phyloP scores from a whole-genome alignment of 306 rosid genomes.

The Begonia peltatifolia region DNA sequence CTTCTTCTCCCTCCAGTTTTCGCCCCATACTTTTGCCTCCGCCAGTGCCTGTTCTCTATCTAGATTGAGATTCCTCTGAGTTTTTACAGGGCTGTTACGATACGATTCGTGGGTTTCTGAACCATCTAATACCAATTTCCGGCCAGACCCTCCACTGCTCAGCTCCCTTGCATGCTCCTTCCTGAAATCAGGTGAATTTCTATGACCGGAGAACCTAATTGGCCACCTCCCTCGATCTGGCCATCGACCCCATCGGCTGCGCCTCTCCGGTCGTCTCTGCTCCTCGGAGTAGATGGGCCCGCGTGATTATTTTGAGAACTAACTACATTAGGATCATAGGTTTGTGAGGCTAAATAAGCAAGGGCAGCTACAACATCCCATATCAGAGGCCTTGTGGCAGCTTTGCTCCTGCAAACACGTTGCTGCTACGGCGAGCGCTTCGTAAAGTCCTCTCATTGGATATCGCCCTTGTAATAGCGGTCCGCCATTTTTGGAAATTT shows the following conservation, averaged over 20 bases:
- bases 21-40: conserved; percentile 93
- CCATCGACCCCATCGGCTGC: conserved; percentile 58
- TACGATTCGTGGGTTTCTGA: conserved; percentile 53
- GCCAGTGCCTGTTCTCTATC: conserved; percentile 94
- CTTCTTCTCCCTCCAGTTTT: conserved; percentile 93
- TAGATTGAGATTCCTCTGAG: conserved; percentile 71
- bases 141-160: conserved; percentile 47
- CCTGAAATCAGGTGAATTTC: conserved; percentile 70
- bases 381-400: conserved; percentile 60
- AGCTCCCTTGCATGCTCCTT: conserved; percentile 51
- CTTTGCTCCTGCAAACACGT: conserved; percentile 76
- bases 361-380: conserved; percentile 74
- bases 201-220: conserved; percentile 62
- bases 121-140: conserved; percentile 73
- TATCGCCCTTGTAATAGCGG: conserved; percentile 50
- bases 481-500: conserved; percentile 63
- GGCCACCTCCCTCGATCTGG: conserved; percentile 44
- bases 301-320: conserved; percentile 36
- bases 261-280: conserved; percentile 53
- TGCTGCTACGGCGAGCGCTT: conserved; percentile 75
- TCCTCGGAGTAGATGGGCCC: conserved; percentile 75
- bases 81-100: conserved; percentile 71
- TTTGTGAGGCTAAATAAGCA: conserved; percentile 68
- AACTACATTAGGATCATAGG: conserved; percentile 60
- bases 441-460: conserved; percentile 60